phyloP scores from a whole-genome alignment of 225 moss, liverwort and hornwort genomes.

The Pseudoscleropodium purum region DNA sequence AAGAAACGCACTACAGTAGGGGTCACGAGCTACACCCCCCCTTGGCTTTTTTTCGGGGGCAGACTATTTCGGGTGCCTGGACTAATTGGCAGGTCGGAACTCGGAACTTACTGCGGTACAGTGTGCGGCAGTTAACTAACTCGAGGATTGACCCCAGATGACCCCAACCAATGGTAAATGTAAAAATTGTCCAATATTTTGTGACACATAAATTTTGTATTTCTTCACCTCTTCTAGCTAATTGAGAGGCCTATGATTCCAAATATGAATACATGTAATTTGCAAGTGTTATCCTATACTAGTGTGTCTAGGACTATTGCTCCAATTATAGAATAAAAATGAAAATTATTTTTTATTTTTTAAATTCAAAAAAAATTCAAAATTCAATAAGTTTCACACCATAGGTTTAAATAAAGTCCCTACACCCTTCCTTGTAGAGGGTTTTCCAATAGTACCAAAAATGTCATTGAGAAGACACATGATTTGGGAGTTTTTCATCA shows the following conservation, averaged over 20 bases:
- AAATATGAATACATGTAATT: neutral
- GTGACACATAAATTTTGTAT: neutral
- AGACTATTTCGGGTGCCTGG: neutral
- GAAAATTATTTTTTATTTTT: no score
- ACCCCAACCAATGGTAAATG: no score
- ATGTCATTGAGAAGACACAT: no score
- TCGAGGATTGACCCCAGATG: neutral
- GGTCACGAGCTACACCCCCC: neutral
- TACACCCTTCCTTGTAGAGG: no score
- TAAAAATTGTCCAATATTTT: neutral
- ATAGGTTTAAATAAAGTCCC: no score
- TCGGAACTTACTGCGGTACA: neutral
- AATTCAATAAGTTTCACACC: no score
- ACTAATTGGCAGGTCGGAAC: neutral
- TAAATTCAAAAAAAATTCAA: no score
- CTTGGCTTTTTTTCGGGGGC: neutral
- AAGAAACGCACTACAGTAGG: neutral
- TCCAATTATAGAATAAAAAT: no score
- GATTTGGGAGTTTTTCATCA: no score
- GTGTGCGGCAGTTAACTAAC: neutral
- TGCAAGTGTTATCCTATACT: neutral
- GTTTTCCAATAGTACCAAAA: no score
- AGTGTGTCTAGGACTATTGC: no score
- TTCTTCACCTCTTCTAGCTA: neutral
- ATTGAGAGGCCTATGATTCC: accelerated